phyloP scores from a whole-genome alignment of 2,329 filamentous ascomycete species.

The Scedosporium apiospermum region DNA sequence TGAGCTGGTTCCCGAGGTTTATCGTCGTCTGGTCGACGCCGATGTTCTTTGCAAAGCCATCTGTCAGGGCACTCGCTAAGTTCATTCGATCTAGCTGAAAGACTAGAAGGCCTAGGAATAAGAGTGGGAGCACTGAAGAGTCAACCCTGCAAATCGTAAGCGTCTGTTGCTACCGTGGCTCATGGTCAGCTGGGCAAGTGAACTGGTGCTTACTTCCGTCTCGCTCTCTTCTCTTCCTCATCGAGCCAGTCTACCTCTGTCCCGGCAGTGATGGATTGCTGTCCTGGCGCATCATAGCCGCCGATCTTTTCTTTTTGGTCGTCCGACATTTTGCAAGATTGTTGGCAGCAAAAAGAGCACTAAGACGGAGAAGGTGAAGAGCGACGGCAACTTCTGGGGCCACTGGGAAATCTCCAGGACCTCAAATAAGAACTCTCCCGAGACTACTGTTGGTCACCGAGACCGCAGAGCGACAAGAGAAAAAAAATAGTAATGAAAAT shows the following conservation, averaged over 20 bases:
- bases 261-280: neutral
- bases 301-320: neutral
- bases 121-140: slow-evolving; percentile 33
- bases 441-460: no score
- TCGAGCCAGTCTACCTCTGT: neutral
- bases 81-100: slow-evolving; percentile 46
- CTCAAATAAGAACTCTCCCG: neutral
- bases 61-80: slow-evolving; percentile 39
- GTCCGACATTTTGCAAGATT: neutral
- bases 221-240: neutral
- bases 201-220: neutral
- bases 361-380: no score
- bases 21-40: slow-evolving; percentile 33
- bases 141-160: slow-evolving; percentile 27
- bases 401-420: no score
- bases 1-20: slow-evolving; percentile 43
- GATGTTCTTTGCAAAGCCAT: slow-evolving; percentile 33
- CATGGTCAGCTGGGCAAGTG: neutral
- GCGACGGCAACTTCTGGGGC: no score
- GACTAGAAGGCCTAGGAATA: slow-evolving; percentile 38
- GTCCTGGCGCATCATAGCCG: neutral
- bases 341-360: no score
- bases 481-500: neutral
- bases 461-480: no score
- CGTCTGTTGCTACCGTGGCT: neutral